phyloP scores from a whole-genome alignment of 371 early-diverging fungal genomes.

The Mortierella sp. region DNA sequence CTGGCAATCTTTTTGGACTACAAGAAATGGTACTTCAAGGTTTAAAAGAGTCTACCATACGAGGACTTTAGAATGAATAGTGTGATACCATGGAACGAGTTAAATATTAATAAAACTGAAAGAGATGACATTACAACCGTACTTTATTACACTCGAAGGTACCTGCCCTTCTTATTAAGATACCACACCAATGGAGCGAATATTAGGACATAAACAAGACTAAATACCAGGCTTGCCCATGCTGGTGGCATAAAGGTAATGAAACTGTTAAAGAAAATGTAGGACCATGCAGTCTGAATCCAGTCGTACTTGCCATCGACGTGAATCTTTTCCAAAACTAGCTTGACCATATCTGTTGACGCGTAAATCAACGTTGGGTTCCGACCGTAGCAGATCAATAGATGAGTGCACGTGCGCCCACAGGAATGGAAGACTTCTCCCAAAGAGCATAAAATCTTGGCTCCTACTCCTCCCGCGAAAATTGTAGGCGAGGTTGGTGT shows the following conservation, averaged over 20 bases:
- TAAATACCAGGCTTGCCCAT: conserved; percentile 42
- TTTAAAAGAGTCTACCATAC: conserved; percentile 16
- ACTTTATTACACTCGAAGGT: conserved; percentile 25
- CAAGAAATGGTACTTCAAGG: conserved; percentile 55
- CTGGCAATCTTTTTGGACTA: conserved; percentile 52
- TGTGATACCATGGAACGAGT: not conserved
- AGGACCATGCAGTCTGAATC: conserved; percentile 29
- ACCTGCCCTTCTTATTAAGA: conserved; percentile 17
- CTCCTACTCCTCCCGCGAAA: not conserved
- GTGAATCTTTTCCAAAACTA: conserved; percentile 28
- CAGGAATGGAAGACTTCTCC: not conserved
- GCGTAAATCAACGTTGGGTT: conserved; percentile 48
- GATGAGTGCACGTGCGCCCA: conserved; percentile 1
- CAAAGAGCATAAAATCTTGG: not conserved
- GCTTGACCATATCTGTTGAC: conserved; percentile 30
- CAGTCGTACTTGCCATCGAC: conserved; percentile 8
- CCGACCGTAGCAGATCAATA: conserved; percentile 40
- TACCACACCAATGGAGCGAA: conserved; percentile 35
- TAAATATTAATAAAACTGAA: not conserved
- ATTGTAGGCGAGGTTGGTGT: not conserved
- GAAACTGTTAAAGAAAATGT: conserved; percentile 36
- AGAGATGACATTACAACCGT: not conserved
- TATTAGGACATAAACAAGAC: conserved; percentile 18
- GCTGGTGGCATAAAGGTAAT: conserved; percentile 21
- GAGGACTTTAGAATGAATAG: not conserved